These are phyloP conservation scores for Cryphonectria japonica DNA, from an alignment of 2,329 filamentous ascomycete species.

Conservation along the genomic window DNA sequence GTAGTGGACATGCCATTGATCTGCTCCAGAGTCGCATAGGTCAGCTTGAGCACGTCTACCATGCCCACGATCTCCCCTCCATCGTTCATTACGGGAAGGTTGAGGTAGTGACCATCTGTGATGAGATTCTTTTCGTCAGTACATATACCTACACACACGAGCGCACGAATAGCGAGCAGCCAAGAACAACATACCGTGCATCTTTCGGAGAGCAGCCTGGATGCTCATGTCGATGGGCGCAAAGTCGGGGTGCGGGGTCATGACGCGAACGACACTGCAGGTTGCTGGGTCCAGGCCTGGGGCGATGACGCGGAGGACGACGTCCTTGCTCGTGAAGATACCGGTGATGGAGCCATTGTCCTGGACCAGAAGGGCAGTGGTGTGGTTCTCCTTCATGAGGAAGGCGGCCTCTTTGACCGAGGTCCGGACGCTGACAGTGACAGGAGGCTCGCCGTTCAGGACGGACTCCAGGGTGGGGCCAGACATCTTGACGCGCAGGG, in stretches of 20 bases:
- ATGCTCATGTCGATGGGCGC: slow-evolving; percentile 99
- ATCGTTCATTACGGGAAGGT: slow-evolving; percentile 98
- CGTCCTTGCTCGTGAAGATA: slow-evolving; percentile 99
- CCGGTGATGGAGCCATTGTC: slow-evolving; percentile 97
- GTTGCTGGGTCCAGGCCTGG: slow-evolving; percentile 91
- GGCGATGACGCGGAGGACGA: slow-evolving; percentile 95
- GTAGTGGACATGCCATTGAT: slow-evolving; percentile 91
- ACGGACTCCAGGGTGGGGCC: slow-evolving; percentile 95
- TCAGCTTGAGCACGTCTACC: slow-evolving; percentile 98
- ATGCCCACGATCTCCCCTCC: slow-evolving; percentile 97
- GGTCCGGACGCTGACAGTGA: slow-evolving; percentile 92
- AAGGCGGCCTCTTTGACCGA: slow-evolving; percentile 94
- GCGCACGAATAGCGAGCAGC: neutral
- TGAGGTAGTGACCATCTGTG: slow-evolving; percentile 94
- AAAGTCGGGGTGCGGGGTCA: slow-evolving; percentile 99
- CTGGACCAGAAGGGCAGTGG: slow-evolving; percentile 92
- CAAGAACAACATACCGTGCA: slow-evolving; percentile 77
- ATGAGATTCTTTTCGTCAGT: slow-evolving; percentile 31
- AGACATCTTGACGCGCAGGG: slow-evolving; percentile 94
- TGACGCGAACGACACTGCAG: slow-evolving; percentile 97
- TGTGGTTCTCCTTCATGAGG: slow-evolving; percentile 99
- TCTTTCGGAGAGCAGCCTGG: slow-evolving; percentile 95
- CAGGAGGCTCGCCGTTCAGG: slow-evolving; percentile 86
- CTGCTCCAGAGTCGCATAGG: slow-evolving; percentile 96
- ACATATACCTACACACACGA: neutral